phyloP scores from a whole-genome alignment of 768 basidiomycete species.

The Mrakia frigida region DNA sequence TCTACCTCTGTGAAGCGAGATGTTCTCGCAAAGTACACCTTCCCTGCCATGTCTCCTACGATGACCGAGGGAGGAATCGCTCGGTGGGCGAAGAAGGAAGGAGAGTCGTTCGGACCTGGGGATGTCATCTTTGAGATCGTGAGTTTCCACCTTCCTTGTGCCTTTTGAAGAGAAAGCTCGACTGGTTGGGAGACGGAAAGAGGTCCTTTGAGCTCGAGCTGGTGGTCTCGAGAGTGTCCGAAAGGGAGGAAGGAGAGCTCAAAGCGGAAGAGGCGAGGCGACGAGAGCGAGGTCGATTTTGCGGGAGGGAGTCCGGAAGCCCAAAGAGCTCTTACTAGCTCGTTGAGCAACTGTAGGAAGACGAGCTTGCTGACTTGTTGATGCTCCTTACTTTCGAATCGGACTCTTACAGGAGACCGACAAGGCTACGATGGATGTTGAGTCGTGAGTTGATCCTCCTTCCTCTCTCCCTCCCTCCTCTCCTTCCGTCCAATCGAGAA shows the following conservation, averaged over 20 bases:
- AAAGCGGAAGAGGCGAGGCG: neutral
- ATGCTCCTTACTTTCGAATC: neutral
- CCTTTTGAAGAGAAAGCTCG: too few species aligned
- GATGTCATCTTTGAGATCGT: slow-evolving; percentile 97
- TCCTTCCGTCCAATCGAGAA: neutral
- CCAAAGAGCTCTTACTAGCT: neutral
- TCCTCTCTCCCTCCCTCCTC: neutral
- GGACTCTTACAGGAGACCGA: slow-evolving; percentile 75
- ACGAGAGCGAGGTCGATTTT: neutral
- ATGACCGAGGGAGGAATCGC: slow-evolving; percentile 99
- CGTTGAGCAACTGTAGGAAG: neutral
- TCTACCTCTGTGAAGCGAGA: slow-evolving; percentile 71
- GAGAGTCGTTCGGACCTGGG: slow-evolving; percentile 78
- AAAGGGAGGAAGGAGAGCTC: neutral
- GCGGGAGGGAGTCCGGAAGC: neutral
- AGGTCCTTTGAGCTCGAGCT: neutral
- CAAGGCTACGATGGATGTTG: slow-evolving; percentile 99
- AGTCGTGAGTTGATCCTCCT: slow-evolving; percentile 51
- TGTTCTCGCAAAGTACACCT: slow-evolving; percentile 80
- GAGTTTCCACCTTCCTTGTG: slow-evolving; percentile 38
- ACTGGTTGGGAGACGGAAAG: neutral
- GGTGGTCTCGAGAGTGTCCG: neutral
- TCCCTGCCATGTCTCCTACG: slow-evolving; percentile 99
- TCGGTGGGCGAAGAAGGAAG: slow-evolving; percentile 94
- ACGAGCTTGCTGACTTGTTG: neutral